Evolutionary conservation across 2,329 filamentous ascomycete species (phyloP), one percentile per base, ranked within the genome.

Genomic region (Exophiala viscosa): DNA sequence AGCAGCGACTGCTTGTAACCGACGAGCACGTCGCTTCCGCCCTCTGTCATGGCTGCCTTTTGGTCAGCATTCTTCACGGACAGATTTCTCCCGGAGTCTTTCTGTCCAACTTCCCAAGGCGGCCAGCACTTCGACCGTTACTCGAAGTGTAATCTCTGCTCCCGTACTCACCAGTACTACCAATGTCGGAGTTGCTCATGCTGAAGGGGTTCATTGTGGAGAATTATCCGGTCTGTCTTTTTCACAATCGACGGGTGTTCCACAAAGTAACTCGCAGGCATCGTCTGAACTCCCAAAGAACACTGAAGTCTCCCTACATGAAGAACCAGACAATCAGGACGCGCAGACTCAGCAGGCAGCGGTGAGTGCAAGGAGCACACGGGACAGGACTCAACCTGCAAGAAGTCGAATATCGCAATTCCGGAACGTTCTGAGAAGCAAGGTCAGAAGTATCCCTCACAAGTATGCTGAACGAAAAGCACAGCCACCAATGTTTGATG

Each of bases 121-220:
- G 17, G 31, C 43, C 13, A 62, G 56, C 50, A 47, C 59, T 11
- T 59, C 61, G 17, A 59, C 61, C 5, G 52, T 62, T 44, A 52
- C 57, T 23, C 55, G 51, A 35, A 62, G 61, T 39, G 48, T 58
- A n/a, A 62, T 62, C 6, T 60, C 60, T 28, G 53, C 52, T 38
- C 61, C 61, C n/a, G 45, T 60, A 23, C 57, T 63, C 15, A 62
- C 58, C 31, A 63, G 60, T 35, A 62, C 61, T 18, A 60, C 60
- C 38, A 63, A 63, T 41, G 47, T 52, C 45, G 41, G 52, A 23
- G 59, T 63, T 32, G 61, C 61, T 34, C 57, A 46, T 34, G 33
- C 48, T n/a, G 61, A 63, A 43, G 53, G 57, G 15, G 56, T 63
- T 31, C 42, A 57, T 31, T 59, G 48, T 54, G 52, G 45, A 42